These are phyloP conservation scores for Colletotrichum sidae DNA, from an alignment of 2,329 filamentous ascomycete genomes.

Conservation along the genomic window DNA sequence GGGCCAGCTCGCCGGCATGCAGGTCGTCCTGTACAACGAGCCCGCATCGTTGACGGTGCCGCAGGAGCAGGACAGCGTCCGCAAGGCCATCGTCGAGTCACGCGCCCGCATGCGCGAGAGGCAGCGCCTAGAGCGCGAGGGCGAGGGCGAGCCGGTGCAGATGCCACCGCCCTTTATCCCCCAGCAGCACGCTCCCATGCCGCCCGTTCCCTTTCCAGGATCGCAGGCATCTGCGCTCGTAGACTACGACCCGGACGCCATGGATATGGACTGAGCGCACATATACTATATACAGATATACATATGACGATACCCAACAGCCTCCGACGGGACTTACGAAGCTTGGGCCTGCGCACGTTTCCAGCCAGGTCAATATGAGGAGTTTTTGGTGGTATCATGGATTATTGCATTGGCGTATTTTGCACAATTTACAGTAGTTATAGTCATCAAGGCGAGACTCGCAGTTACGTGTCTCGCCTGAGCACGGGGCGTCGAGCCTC, in stretches of 20 bases:
- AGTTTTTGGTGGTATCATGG: conserved; percentile 29
- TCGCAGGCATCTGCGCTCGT: background rate
- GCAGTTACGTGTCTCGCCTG: conserved; percentile 4
- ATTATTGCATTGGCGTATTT: conserved; percentile 6
- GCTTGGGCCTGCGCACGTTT: background rate
- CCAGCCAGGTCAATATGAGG: conserved; percentile 6
- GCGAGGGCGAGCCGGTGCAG: conserved; percentile 33
- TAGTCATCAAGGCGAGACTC: conserved; percentile 11
- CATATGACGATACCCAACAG: conserved; percentile 21
- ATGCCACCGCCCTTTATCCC: conserved; percentile 35
- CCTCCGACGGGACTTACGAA: background rate
- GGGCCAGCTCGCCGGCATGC: conserved; percentile 68
- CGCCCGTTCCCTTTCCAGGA: conserved; percentile 27
- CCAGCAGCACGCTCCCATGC: conserved; percentile 18
- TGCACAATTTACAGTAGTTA: conserved; percentile 26
- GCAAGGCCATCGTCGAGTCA: conserved; percentile 86
- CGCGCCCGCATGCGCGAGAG: conserved; percentile 74
- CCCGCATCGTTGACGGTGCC: conserved; percentile 82
- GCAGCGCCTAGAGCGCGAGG: conserved; percentile 52
- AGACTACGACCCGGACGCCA: conserved; percentile 68
- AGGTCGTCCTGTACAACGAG: conserved; percentile 87
- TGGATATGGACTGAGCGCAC: conserved; percentile 72
- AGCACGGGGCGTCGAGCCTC: conserved; percentile 14
- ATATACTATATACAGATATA: conserved; percentile 10
- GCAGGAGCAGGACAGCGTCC: conserved; percentile 79